Evolutionary conservation across 73 alveolate species (phyloP).

Genomic region (Breviolum minutum): DNA sequence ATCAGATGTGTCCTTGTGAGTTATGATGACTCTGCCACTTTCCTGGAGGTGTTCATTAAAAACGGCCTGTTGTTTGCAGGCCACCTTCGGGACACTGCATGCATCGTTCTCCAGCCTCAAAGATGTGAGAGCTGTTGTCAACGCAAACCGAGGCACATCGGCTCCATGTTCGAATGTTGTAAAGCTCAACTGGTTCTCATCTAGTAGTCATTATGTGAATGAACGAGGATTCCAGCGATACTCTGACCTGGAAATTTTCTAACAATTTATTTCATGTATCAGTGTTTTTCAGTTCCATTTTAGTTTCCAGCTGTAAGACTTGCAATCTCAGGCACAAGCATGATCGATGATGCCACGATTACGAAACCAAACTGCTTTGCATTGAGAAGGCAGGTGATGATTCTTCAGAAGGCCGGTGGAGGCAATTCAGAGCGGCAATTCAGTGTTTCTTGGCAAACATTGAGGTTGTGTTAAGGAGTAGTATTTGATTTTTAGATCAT

Average conservation of each 20-base stretch:
- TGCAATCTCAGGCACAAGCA: not conserved
- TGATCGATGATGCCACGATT: not conserved
- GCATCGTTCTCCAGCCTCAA: not conserved
- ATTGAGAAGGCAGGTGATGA: not conserved
- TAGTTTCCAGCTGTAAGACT: not conserved
- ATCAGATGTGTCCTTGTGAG: too few relatives aligned
- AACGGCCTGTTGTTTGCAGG: not conserved
- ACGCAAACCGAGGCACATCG: not conserved
- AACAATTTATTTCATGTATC: not conserved
- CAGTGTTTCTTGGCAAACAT: too few relatives aligned
- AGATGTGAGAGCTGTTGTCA: not conserved
- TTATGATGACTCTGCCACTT: too few relatives aligned
- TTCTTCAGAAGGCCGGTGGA: constrained; percentile 2
- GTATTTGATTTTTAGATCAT: too few relatives aligned
- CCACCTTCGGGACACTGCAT: not conserved
- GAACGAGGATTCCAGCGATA: too few relatives aligned
- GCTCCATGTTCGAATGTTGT: too few relatives aligned
- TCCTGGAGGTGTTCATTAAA: not conserved
- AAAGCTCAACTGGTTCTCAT: too few relatives aligned
- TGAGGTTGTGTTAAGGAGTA: too few relatives aligned
- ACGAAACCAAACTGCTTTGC: not conserved
- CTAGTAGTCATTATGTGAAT: not conserved
- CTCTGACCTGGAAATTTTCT: too few relatives aligned
- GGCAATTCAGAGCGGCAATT: not conserved
- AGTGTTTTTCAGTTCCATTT: too few relatives aligned